These are phyloP conservation scores for Oxytropis ochrocephala DNA, from an alignment of 306 rosid species.

Conservation along the genomic window DNA sequence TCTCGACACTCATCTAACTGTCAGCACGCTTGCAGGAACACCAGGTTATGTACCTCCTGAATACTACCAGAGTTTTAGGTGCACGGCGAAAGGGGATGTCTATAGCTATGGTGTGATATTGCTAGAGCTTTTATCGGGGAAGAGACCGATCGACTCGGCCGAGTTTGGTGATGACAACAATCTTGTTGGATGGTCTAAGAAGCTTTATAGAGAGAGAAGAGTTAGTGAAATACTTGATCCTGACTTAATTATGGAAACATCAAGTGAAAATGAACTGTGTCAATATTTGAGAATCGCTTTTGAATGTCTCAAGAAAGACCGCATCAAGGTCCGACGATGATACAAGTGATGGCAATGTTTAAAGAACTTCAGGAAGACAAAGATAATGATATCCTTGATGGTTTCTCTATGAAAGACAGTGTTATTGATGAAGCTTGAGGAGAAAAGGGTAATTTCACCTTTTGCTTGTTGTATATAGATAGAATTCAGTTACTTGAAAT, in stretches of 20 bases:
- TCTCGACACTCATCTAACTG: constrained; percentile 78
- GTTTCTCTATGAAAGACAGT: constrained; percentile 43
- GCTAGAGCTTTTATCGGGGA: constrained; percentile 71
- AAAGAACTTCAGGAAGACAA: constrained; percentile 67
- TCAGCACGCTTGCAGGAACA: constrained; percentile 78
- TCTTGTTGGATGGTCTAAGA: constrained; percentile 80
- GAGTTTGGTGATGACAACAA: constrained; percentile 75
- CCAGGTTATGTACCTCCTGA: constrained; percentile 89
- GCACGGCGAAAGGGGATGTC: constrained; percentile 80
- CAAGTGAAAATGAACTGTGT: constrained; percentile 40
- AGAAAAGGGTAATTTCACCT: constrained; percentile 4
- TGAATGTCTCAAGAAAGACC: constrained; percentile 73
- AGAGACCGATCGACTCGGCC: constrained; percentile 52
- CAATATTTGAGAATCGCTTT: constrained; percentile 59
- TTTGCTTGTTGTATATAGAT: constrained; percentile 23
- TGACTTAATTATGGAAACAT: constrained; percentile 34
- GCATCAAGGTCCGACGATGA: constrained; percentile 67
- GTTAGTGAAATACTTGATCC: constrained; percentile 50
- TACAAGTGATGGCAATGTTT: constrained; percentile 79
- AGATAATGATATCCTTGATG: constrained; percentile 50
- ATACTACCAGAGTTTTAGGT: constrained; percentile 79
- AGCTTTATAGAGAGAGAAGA: constrained; percentile 53
- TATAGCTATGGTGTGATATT: constrained; percentile 73
- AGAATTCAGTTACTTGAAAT: constrained; percentile 18
- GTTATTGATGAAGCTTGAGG: constrained; percentile 47